Conservation (phyloP, 2,329 filamentous ascomycete species). For the Trichoderma koningiopsis region DNA sequence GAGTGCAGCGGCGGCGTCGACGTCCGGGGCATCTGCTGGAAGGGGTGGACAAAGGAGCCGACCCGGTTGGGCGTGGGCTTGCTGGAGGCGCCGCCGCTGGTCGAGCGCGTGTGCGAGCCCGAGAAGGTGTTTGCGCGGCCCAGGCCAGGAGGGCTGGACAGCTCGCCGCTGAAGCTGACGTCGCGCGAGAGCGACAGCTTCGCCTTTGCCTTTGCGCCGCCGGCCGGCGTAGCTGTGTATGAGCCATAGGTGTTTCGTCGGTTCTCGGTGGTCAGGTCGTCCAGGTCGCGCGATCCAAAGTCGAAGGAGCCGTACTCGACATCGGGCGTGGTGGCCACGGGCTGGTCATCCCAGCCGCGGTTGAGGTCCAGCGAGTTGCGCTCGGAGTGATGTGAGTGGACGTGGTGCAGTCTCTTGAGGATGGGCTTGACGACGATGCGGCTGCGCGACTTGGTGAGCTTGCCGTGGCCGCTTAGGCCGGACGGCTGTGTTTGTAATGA, state of each 20-base stretch:
- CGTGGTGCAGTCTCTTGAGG: conserved; percentile 55
- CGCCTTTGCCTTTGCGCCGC: conserved; percentile 25
- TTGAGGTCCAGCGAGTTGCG: conserved; percentile 66
- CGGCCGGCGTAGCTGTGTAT: conserved; percentile 31
- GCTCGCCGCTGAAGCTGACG: conserved; percentile 49
- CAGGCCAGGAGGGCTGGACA: conserved; percentile 15
- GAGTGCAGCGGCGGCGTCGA: conserved; percentile 61
- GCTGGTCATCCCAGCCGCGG: conserved; percentile 60
- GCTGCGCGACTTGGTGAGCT: conserved; percentile 48
- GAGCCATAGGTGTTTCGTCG: conserved; percentile 22
- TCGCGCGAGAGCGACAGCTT: conserved; percentile 39
- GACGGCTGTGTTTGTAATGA: conserved; percentile 37
- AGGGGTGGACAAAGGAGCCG: conserved; percentile 62
- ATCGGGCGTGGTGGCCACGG: conserved; percentile 27
- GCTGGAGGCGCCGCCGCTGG: conserved; percentile 59
- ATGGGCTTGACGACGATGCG: conserved; percentile 62
- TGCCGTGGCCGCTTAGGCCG: conserved; percentile 29
- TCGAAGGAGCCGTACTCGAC: conserved; percentile 36
- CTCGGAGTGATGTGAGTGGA: conserved; percentile 51
- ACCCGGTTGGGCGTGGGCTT: conserved; percentile 54
- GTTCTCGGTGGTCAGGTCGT: conserved; percentile 29
- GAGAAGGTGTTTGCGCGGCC: conserved; percentile 40
- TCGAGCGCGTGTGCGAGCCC: conserved; percentile 57
- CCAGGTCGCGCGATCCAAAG: conserved; percentile 35
- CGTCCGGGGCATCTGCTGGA: conserved; percentile 64